Conservation (phyloP, 305 asterid genomes). For the Fraxinus angustifolia region DNA sequence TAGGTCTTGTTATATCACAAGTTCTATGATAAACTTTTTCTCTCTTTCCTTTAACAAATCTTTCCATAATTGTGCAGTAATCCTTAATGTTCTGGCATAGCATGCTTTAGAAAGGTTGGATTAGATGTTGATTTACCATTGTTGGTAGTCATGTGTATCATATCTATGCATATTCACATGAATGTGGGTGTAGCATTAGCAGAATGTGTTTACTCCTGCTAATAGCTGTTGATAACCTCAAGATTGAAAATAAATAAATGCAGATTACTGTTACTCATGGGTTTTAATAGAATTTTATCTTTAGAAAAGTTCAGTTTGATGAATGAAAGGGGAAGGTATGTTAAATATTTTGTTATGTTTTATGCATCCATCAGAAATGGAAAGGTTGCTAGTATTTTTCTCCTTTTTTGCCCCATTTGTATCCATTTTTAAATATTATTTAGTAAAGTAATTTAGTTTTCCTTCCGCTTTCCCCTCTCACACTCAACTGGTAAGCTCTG, state of each 20-base stretch:
- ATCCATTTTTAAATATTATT: not conserved
- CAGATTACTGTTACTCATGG: slow-evolving; percentile 11
- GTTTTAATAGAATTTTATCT: slow-evolving; percentile 2
- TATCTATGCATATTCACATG: not conserved
- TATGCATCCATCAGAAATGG: slow-evolving; percentile 6
- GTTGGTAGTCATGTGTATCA: slow-evolving; percentile 2
- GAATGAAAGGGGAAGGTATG: slow-evolving; percentile 4
- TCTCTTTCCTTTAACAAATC: not conserved
- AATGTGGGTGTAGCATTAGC: not conserved
- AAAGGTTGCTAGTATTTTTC: not conserved
- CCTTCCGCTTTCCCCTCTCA: slow-evolving; percentile 4
- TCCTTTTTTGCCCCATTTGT: slow-evolving; percentile 17
- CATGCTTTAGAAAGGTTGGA: not conserved
- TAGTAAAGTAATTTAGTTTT: slow-evolving; percentile 13
- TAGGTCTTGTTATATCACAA: slow-evolving; percentile 28
- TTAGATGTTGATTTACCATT: not conserved
- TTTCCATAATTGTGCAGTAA: slow-evolving; percentile 1
- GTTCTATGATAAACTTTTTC: slow-evolving; percentile 1
- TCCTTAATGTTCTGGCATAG: slow-evolving; percentile 2
- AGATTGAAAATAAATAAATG: not conserved
- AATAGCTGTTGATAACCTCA: not conserved
- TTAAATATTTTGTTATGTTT: not conserved
- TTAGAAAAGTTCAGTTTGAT: slow-evolving; percentile 9
- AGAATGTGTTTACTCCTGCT: slow-evolving; percentile 16
- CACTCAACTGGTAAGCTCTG: slow-evolving; percentile 19